phyloP scores from a whole-genome alignment of 1,284 basidiomycete species.

The Ustilago curta region DNA sequence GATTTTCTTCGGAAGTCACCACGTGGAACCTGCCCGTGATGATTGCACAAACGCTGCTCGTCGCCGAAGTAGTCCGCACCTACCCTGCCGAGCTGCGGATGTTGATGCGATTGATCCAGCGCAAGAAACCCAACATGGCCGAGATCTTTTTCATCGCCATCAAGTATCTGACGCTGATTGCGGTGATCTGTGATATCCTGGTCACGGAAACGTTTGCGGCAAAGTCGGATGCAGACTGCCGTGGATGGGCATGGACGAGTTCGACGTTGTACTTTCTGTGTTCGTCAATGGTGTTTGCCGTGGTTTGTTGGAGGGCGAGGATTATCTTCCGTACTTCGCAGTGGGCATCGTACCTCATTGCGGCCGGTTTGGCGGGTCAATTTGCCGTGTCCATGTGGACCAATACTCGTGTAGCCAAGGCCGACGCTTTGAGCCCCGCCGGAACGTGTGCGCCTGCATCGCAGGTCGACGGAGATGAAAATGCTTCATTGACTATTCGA shows the following conservation, averaged over 20 bases:
- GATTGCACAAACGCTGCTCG: constrained; percentile 35
- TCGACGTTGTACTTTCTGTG: constrained; percentile 41
- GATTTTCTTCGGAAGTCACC: constrained; percentile 21
- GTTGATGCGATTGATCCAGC: constrained; percentile 20
- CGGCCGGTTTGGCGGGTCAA: constrained; percentile 26
- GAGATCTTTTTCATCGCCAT: constrained; percentile 50
- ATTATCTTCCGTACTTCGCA: constrained; percentile 37
- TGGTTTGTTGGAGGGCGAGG: constrained; percentile 37
- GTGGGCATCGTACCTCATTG: constrained; percentile 14
- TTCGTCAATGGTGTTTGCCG: constrained; percentile 38
- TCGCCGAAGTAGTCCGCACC: constrained; percentile 40
- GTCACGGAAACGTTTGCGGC: constrained; percentile 35
- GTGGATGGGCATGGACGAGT: constrained; percentile 37
- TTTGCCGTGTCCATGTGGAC: constrained; percentile 36
- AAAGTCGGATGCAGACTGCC: constrained; percentile 21
- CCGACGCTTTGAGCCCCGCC: constrained; percentile 26
- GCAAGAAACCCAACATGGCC: constrained; percentile 47
- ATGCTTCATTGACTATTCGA: constrained; percentile 2
- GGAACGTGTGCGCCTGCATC: constrained; percentile 27
- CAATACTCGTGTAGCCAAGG: constrained; percentile 35
- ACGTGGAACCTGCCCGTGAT: constrained; percentile 41
- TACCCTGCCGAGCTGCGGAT: constrained; percentile 42
- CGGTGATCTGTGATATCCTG: constrained; percentile 31
- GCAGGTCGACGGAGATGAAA: constrained; percentile 7
- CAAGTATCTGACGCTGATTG: constrained; percentile 41